Conservation (phyloP, 2,329 filamentous ascomycete genomes). For the Ilyonectria destructans region DNA sequence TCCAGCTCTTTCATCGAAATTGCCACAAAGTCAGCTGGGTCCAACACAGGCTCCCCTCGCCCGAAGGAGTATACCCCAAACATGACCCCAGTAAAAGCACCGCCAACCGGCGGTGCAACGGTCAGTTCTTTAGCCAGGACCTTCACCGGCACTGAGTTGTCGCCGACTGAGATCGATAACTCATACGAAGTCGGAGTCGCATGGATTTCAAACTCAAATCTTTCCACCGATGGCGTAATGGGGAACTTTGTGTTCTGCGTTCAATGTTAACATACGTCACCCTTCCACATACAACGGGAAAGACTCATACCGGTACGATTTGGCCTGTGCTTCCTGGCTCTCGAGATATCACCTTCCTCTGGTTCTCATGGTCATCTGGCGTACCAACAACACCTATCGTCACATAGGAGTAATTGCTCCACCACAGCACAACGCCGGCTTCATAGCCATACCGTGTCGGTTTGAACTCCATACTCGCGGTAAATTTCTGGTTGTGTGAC, state of each 20-base stretch:
- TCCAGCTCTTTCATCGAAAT: conserved; percentile 1
- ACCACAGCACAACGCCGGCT: conserved; percentile 69
- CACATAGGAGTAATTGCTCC: conserved; percentile 63
- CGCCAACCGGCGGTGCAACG: conserved; percentile 37
- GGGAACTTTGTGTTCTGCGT: background rate
- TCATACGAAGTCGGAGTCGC: conserved; percentile 24
- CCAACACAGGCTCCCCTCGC: conserved; percentile 39
- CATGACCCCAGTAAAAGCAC: conserved; percentile 44
- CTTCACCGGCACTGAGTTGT: background rate
- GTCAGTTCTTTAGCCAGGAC: conserved; percentile 31
- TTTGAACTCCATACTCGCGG: conserved; percentile 62
- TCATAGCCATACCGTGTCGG: conserved; percentile 62
- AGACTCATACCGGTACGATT: conserved; percentile 32
- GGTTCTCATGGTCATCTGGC: background rate
- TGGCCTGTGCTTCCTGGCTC: conserved; percentile 14
- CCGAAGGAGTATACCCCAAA: conserved; percentile 46
- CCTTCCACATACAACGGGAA: background rate
- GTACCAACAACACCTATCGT: conserved; percentile 46
- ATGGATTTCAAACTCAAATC: conserved; percentile 13
- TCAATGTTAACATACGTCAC: background rate
- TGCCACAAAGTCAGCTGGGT: conserved; percentile 38
- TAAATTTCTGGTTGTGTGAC: conserved; percentile 60
- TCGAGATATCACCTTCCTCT: conserved; percentile 16
- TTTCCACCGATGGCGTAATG: background rate
- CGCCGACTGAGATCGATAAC: conserved; percentile 1